Evolutionary conservation across 2,329 filamentous ascomycete genomes (phyloP), one percentile per base, ranked within the genome.

Genomic region (Xylariomycetidae sp.): DNA sequence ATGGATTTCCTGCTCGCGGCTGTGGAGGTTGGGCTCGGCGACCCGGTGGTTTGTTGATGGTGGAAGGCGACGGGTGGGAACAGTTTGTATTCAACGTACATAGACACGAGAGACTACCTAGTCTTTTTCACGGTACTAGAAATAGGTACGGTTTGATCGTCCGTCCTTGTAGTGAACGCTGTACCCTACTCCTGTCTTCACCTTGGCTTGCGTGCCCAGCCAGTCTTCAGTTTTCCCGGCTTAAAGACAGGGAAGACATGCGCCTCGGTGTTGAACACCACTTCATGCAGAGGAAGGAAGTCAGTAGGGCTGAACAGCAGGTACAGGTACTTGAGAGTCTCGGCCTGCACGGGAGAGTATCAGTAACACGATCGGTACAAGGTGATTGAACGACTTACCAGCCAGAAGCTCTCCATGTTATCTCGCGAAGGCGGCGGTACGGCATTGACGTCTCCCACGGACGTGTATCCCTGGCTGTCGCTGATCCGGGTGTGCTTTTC

Each of bases 401-500:
- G 25, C 49, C 44, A 52, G 38, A 52, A 52, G 20, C 49, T 52
- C 33, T 52, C 49, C 49, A 52, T 52, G 20, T 48, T 50, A 26
- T 52, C 47, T 15, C 49, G 41, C 13, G 13, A 23, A 4, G 42
- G 38, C 4, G 44, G 38, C 5, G 46, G 47, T 10, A 50, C 31
- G 5, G 38, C 28, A 19, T 48, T 49, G 9, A 52, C 46, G 28
- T 52, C 34, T 15, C 43, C 35, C 6, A 52, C 20, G 8, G 44
- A 48, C 15, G 44, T 44, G 22, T 48, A 52, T 2, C 47, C 44
- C 15, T 33, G 36, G 9, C 7, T 29, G 12, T 33, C 27, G 19
- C 34, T 24, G 3, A 44, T 6, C 15, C 40, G 45, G 2, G 47
- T 47, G 26, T 52, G 74, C 49, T 84, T 81, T 57, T 89, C 68